A percentile compares a stretch with the other conserved stretches of the same genome.
These are phyloP conservation scores for Apiospora sp. DNA, from an alignment of 2,329 filamentous ascomycete genomes.

Conservation along the genomic window DNA sequence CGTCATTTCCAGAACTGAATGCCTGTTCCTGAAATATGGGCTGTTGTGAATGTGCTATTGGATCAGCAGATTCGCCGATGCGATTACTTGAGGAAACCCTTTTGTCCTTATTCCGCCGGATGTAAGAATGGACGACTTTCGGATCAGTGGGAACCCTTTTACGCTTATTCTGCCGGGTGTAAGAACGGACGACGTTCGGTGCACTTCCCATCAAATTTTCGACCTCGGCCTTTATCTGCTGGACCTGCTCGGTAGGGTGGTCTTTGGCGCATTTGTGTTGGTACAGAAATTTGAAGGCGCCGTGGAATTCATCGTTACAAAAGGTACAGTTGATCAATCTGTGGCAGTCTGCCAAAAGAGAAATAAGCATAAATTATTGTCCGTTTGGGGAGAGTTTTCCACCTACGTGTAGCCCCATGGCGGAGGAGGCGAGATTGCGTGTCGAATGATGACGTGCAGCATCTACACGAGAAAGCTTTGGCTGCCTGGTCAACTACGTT, in stretches of 20 bases:
- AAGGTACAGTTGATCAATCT: background rate
- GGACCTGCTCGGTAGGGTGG: background rate
- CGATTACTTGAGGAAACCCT: background rate
- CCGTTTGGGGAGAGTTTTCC: background rate
- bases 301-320: background rate
- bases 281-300: background rate
- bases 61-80: background rate
- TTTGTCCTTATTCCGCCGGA: background rate
- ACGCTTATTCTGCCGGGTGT: background rate
- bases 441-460: background rate
- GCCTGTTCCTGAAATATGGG: background rate
- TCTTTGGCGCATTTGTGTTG: background rate
- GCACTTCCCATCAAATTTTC: background rate
- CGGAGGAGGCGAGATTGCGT: background rate
- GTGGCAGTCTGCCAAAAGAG: background rate
- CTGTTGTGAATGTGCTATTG: background rate
- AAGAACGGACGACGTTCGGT: background rate
- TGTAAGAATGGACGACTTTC: background rate
- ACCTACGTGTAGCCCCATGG: background rate
- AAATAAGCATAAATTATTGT: background rate
- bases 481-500: background rate
- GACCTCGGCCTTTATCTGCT: background rate
- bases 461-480: background rate
- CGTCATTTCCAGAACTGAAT: background rate
- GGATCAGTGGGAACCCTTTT: background rate